Evolutionary conservation across 257 asterid genomes (phyloP), one percentile per base, ranked within the genome.

Genomic region (Fraxinus pennsylvanica): DNA sequence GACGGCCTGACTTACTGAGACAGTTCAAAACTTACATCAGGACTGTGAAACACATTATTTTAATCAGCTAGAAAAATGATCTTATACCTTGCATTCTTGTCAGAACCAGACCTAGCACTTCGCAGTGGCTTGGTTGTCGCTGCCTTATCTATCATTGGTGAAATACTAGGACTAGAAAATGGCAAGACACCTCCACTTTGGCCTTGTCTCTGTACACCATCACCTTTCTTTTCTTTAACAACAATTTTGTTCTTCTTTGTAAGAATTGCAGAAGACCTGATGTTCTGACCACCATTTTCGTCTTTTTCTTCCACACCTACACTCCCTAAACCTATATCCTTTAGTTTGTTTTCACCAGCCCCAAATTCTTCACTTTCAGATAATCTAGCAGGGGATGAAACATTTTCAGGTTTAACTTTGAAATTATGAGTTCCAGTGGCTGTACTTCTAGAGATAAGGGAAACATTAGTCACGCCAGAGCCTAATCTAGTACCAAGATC

Each of bases 281-380:
- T 84, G 83, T 68, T 87, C 72, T 83, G 91, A 88, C 86, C 83
- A 78, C 86, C 81, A 87, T 83, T 86, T 68, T 81, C 81, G 72
- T 77, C 70, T 84, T 86, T 91, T 79, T 89, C 97, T 82, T 89
- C 97, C 66, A 85, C 63, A 75, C 88, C 95, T 69, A 87, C 81
- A 72, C 81, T 82, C 39, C 86, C 89, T 22, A 76, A 32, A 76
- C 85, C 87, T 87, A 86, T 91, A 65, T 91, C 98, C 76, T 87
- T 87, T 38, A 81, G 76, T 87, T 89, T 87, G 84, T 75, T 87
- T 81, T 90, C 98, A 74, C 91, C 90, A 35, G 92, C 92, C 82
- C 98, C 94, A 85, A 92, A 91, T 83, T 93, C 98, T 86, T 93
- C 99, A 87, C 95, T 89, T 84, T 93, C 98, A 19, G 97, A 90